Evolutionary conservation across 2,329 filamentous ascomycete genomes (phyloP), one percentile per base, ranked within the genome.

Genomic region (Lachnellula cervina): DNA sequence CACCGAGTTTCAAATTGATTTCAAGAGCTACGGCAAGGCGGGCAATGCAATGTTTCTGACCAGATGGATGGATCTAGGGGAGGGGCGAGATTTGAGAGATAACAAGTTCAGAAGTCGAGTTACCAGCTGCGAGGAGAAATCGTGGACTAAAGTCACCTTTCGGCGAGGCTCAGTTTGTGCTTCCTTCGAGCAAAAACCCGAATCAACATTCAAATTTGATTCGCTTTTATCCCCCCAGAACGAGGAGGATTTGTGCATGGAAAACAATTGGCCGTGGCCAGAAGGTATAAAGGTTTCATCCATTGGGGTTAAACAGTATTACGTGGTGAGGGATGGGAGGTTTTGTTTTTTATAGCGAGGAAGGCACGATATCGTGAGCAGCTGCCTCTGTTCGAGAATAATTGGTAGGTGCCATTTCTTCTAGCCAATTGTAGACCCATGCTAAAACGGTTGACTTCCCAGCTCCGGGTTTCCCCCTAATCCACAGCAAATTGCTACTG

Each of bases 11-110:
- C 51, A 51, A 13, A 43, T 61, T 19, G 54, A 55, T 19, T 61
- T 61, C 17, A 59, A 61, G 35, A 47, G 56, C 23, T 56, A 53
- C 14, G 54, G 56, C 7, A 52, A 23, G 25, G 53, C 32, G 8
- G 49, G 56, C 4, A 56, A 56, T 37, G 56, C 53, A 14, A 47
- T 60, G 53, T 60, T 59, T 32, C 21, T 60, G 16, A 59, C 58
- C 25, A 49, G 38, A 28, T 59, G 59, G 59, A 60, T 56, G 51
- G 56, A 56, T 54, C n/a, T 56, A 38, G 56, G 56, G n/a, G 43
- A 57, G 34, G 53, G 53, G 3, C 32, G 47, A 7, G 47, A 56
- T 52, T 25, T 9, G 4, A 43, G 42, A 2, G 58, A 59, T 52
- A 9, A 11, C 6, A 58, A 60, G 32, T 56, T 32, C 43, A 42